These are phyloP conservation scores for Laguncularia racemosa DNA, from an alignment of 345 rosid genomes.

Conservation along the genomic window DNA sequence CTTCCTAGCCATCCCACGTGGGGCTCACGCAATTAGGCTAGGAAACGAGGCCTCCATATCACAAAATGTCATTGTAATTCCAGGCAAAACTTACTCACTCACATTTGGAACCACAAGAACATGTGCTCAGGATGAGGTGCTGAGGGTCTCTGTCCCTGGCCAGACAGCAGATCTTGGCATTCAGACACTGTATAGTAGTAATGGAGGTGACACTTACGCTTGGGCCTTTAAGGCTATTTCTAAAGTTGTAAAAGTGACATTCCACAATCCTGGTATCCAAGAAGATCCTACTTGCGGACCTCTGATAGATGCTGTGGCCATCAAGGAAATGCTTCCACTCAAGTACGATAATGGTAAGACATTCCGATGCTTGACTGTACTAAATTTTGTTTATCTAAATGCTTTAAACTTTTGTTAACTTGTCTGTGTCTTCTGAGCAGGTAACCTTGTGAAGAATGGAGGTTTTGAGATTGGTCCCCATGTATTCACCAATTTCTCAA, in stretches of 20 bases:
- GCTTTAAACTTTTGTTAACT: neutral
- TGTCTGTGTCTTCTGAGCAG: slow-evolving; percentile 9
- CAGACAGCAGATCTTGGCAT: slow-evolving; percentile 50
- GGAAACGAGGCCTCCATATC: slow-evolving; percentile 81
- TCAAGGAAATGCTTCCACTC: slow-evolving; percentile 57
- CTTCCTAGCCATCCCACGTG: slow-evolving; percentile 58
- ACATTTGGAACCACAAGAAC: slow-evolving; percentile 76
- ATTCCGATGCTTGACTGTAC: no score
- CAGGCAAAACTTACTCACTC: slow-evolving; percentile 43
- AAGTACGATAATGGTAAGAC: slow-evolving; percentile 30
- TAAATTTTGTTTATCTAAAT: no score
- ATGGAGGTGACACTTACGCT: slow-evolving; percentile 81
- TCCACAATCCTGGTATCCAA: slow-evolving; percentile 80
- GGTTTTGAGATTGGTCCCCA: slow-evolving; percentile 81
- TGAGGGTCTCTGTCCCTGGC: slow-evolving; percentile 38
- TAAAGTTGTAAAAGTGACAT: slow-evolving; percentile 41
- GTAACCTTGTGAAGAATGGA: slow-evolving; percentile 63
- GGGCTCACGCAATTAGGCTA: slow-evolving; percentile 66
- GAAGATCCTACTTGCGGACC: slow-evolving; percentile 87
- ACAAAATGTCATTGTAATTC: slow-evolving; percentile 37
- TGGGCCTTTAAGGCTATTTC: slow-evolving; percentile 57
- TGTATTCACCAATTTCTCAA: slow-evolving; percentile 69
- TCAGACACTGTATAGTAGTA: slow-evolving; percentile 62
- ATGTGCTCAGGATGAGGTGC: slow-evolving; percentile 77
- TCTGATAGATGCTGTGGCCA: slow-evolving; percentile 69